Evolutionary conservation across 495 filamentous ascomycete species (phyloP).

Genomic region (Podospora anserina): DNA sequence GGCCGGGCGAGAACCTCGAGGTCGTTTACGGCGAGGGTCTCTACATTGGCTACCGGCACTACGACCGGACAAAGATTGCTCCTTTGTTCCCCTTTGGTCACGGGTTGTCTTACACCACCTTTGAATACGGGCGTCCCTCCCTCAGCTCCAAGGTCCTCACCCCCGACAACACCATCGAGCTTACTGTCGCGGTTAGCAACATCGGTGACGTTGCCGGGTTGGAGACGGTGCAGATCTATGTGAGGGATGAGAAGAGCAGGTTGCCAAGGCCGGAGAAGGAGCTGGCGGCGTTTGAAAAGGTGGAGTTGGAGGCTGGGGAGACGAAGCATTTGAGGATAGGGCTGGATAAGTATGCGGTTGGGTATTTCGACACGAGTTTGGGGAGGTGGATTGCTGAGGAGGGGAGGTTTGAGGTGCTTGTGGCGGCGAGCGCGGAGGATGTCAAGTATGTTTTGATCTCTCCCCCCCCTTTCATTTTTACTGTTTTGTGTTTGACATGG

Average conservation of each 20-base stretch:
- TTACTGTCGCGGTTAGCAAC: slow-evolving; percentile 66
- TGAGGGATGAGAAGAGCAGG: slow-evolving; percentile 52
- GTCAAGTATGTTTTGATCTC: slow-evolving; percentile 38
- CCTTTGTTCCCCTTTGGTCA: slow-evolving; percentile 80
- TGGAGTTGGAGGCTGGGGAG: slow-evolving; percentile 65
- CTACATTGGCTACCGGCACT: slow-evolving; percentile 81
- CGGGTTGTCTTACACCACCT: slow-evolving; percentile 78
- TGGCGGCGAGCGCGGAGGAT: slow-evolving; percentile 54
- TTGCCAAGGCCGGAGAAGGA: slow-evolving; percentile 72
- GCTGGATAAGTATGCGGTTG: slow-evolving; percentile 71
- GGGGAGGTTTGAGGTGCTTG: slow-evolving; percentile 64
- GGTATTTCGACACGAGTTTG: slow-evolving; percentile 74
- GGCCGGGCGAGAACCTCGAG: slow-evolving; percentile 72
- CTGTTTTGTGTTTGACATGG: neutral
- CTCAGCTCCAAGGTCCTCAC: slow-evolving; percentile 49
- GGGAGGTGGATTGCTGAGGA: slow-evolving; percentile 75
- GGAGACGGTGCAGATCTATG: slow-evolving; percentile 78
- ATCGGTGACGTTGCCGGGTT: slow-evolving; percentile 61
- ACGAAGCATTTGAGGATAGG: slow-evolving; percentile 61
- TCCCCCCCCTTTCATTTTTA: too few relatives aligned
- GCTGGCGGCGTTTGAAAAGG: slow-evolving; percentile 77
- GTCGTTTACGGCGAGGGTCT: slow-evolving; percentile 82
- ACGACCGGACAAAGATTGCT: slow-evolving; percentile 63
- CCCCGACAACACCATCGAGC: slow-evolving; percentile 54
- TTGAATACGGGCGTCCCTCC: slow-evolving; percentile 61